Conservation (phyloP, 2,329 filamentous ascomycete genomes). For the Colletotrichum sp. region DNA sequence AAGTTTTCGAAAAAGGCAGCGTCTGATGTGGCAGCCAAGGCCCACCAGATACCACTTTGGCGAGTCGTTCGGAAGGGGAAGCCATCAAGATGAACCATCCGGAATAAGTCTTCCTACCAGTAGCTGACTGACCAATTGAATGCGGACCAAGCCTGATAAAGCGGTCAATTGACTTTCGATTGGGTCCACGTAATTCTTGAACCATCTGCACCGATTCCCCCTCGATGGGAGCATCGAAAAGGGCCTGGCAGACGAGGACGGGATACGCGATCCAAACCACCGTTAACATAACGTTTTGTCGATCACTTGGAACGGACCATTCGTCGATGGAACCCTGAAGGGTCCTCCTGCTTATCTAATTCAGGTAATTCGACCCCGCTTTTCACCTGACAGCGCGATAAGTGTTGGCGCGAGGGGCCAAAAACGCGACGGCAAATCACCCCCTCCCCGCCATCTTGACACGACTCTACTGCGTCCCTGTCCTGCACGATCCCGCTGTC, state of each 20-base stretch:
- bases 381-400: constrained; percentile 18
- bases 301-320: neutral
- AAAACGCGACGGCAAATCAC: neutral
- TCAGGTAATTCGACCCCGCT: neutral
- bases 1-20: neutral
- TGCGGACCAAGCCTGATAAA: neutral
- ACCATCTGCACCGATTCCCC: neutral
- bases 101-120: neutral
- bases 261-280: neutral
- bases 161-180: neutral
- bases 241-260: neutral
- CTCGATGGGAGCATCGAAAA: neutral
- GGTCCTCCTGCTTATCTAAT: neutral
- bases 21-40: neutral
- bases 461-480: neutral
- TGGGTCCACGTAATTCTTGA: neutral
- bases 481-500: neutral
- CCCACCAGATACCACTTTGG: neutral
- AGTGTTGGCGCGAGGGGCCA: neutral
- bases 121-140: neutral
- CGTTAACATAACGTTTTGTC: constrained; percentile 16
- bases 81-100: neutral
- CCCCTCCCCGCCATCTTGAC: neutral
- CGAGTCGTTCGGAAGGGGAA: neutral
- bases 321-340: neutral